Evolutionary conservation across 768 basidiomycete genomes (phyloP).

Genomic region (Tubosaeta brunneosetosa): DNA sequence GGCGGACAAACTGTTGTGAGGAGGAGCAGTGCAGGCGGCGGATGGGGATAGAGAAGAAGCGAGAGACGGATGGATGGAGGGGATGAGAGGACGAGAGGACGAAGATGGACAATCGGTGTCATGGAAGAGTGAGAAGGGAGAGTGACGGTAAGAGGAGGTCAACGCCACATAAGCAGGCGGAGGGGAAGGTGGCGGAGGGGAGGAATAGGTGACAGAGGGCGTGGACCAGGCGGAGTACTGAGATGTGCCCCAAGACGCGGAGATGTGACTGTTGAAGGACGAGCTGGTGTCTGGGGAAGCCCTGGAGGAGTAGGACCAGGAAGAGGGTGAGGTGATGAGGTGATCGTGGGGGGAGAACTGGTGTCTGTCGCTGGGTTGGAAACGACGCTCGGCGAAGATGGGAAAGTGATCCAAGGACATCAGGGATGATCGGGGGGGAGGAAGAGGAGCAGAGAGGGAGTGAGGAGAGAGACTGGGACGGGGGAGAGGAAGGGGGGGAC

Average conservation of each 20-base stretch:
- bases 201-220: conserved; percentile 14
- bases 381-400: conserved; percentile 30
- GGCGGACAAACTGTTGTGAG: conserved; percentile 18
- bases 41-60: conserved; percentile 17
- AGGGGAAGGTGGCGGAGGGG: conserved; percentile 19
- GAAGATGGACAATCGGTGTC: conserved; percentile 20
- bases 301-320: conserved; percentile 27
- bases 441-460: background rate
- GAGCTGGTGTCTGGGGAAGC: conserved; percentile 16
- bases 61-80: conserved; percentile 12
- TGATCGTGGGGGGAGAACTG: conserved; percentile 19
- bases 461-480: conserved; percentile 1
- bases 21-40: conserved; percentile 4
- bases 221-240: conserved; percentile 17
- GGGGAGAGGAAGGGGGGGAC: conserved; percentile 8
- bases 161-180: conserved; percentile 23
- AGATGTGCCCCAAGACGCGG: conserved; percentile 14
- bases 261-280: conserved; percentile 11
- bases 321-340: conserved; percentile 16
- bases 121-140: conserved; percentile 16
- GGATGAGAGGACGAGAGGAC: conserved; percentile 17
- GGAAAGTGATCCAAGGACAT: conserved; percentile 34
- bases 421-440: conserved; percentile 8
- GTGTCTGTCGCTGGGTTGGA: conserved; percentile 24
- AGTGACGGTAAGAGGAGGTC: conserved; percentile 21